phyloP scores from a whole-genome alignment of 2,329 filamentous ascomycete species.

The Trichoderma atroviride region DNA sequence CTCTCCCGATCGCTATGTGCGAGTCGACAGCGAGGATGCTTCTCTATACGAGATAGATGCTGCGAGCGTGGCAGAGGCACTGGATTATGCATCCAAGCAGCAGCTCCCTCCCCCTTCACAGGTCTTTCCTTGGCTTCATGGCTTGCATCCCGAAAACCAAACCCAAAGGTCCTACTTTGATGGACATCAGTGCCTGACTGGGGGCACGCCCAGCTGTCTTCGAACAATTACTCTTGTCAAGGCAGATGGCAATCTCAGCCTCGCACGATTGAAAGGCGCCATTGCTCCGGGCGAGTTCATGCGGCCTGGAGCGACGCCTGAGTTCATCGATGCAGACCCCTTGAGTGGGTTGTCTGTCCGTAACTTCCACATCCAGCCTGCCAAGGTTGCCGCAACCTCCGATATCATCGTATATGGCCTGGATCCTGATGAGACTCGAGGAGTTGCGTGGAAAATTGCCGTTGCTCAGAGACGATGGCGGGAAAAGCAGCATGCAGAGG shows the following conservation, averaged over 20 bases:
- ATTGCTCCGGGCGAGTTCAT: constrained; percentile 81
- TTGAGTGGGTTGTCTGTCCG: constrained; percentile 90
- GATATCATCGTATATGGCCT: constrained; percentile 94
- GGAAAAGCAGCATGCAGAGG: constrained; percentile 61
- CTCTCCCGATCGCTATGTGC: constrained; percentile 67
- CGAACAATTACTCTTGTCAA: constrained; percentile 86
- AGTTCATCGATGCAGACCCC: constrained; percentile 84
- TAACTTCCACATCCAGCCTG: constrained; percentile 95
- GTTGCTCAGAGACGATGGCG: constrained; percentile 77
- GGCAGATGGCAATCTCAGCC: constrained; percentile 75
- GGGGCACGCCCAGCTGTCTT: constrained; percentile 71
- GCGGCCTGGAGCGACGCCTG: constrained; percentile 50
- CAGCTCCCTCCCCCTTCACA: constrained; percentile 81
- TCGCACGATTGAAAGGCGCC: constrained; percentile 81
- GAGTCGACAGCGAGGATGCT: constrained; percentile 55
- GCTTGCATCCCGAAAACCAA: constrained; percentile 84
- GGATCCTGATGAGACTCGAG: constrained; percentile 61
- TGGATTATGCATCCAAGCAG: constrained; percentile 76
- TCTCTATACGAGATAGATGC: constrained; percentile 74
- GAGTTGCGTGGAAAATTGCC: constrained; percentile 69
- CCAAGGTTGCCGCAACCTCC: constrained; percentile 83
- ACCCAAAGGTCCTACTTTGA: constrained; percentile 90
- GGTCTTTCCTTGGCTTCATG: constrained; percentile 96
- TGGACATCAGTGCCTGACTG: constrained; percentile 69
- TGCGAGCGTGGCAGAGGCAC: constrained; percentile 66